Base-by-base conservation (phyloP, 192 early-diverging fungal genomes). In the Gorgonomyces haynaldii region DNA sequence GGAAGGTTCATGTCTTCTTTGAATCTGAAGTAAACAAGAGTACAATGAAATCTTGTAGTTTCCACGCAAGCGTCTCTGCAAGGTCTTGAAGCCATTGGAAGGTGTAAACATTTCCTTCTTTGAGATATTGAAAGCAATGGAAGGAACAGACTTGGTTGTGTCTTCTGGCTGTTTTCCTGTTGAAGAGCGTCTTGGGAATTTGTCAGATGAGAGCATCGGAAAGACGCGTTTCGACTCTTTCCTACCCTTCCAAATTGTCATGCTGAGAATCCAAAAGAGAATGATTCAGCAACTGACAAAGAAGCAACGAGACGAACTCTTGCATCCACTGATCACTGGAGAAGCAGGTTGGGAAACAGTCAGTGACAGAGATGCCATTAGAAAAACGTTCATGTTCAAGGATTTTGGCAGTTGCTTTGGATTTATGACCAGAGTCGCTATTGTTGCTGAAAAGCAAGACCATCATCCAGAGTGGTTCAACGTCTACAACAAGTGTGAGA, bases 341-440 rank as follows among this genome's bases (percentile, higher is more conserved):
- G n/a, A n/a, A n/a, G n/a, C n/a, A n/a, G n/a, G n/a, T n/a, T n/a
- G n/a, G n/a, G n/a, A n/a, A n/a, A n/a, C n/a, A n/a, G n/a, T n/a
- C n/a, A n/a, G n/a, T n/a, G n/a, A n/a, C n/a, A n/a, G n/a, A n/a
- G n/a, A n/a, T n/a, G n/a, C n/a, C n/a, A n/a, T n/a, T n/a, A n/a
- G n/a, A n/a, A 90, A 86, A 61, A 71, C 69, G 13, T 89, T 88
- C 58, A 27, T 31, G 34, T 95, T 93, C 65, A 62, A 72, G 36
- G 75, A 85, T 57, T 98, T 98, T 57, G 79, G 70, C 62, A 70
- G 78, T 39, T 90, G 90, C 4, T 98, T 89, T 70, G 83, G 81
- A 3, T 98, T 98, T 65, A 98, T 98, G 95, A 76, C 88, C 7
- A 62, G 81, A 9, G 84, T 95, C 4, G 95, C 90, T 25, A 67